Conservation (phyloP, 2,329 filamentous ascomycete genomes). For the Macrophomina pseudophaseolina region DNA sequence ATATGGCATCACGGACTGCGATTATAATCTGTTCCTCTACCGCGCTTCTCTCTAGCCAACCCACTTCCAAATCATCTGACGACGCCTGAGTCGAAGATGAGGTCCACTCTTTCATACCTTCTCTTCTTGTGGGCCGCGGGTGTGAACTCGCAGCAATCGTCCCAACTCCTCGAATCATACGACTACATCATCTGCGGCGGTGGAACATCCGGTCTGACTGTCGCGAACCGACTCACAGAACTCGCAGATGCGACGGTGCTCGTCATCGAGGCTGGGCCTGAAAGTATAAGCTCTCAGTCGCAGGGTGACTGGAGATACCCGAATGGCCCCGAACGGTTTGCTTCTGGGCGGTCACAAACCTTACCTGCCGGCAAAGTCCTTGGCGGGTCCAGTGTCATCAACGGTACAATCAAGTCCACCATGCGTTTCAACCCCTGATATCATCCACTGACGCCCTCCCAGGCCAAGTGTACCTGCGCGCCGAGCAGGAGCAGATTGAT, state of each 20-base stretch:
- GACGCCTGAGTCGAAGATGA: neutral
- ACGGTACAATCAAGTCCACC: slow-evolving; percentile 33
- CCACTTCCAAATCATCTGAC: neutral
- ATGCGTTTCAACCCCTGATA: no score
- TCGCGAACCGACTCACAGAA: slow-evolving; percentile 34
- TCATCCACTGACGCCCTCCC: no score
- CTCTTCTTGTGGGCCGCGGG: neutral
- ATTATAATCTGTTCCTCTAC: no score
- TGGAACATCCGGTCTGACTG: slow-evolving; percentile 28
- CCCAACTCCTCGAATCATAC: slow-evolving; percentile 24
- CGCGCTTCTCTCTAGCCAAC: no score
- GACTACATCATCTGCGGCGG: slow-evolving; percentile 28
- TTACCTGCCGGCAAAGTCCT: slow-evolving; percentile 43
- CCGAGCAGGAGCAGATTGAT: slow-evolving; percentile 22
- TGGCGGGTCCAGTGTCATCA: slow-evolving; percentile 45
- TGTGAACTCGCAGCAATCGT: neutral
- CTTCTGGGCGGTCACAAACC: slow-evolving; percentile 37
- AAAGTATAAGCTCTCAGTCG: slow-evolving; percentile 31
- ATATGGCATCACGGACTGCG: neutral
- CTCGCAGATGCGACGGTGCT: slow-evolving; percentile 28
- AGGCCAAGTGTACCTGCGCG: slow-evolving; percentile 3
- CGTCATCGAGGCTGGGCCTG: slow-evolving; percentile 32
- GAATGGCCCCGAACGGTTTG: slow-evolving; percentile 29
- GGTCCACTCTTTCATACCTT: neutral
- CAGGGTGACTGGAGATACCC: slow-evolving; percentile 33